Conservation (phyloP, 2,329 filamentous ascomycete species). For the Bipolaris bicolor region DNA sequence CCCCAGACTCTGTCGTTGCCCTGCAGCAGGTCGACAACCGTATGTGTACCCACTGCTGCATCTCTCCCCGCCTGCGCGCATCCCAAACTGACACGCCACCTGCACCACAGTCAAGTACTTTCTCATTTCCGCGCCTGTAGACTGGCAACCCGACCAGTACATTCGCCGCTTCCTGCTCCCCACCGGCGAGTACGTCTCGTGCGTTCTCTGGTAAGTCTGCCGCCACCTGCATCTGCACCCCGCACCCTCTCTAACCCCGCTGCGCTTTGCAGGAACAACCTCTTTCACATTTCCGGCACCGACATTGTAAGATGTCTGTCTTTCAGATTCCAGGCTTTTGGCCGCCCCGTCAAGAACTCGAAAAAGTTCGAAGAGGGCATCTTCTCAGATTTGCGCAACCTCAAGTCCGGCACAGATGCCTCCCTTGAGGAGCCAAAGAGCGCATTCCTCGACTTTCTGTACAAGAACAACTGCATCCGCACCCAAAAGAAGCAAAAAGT, state of each 20-base stretch:
- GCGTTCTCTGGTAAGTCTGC: conserved; percentile 77
- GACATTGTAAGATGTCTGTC: conserved; percentile 98
- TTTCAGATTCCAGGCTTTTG: conserved; percentile 98
- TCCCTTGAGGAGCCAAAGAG: conserved; percentile 99
- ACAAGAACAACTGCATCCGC: conserved; percentile 99
- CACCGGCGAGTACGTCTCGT: conserved; percentile 98
- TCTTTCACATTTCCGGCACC: conserved; percentile 98
- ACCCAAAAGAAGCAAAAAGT: conserved; percentile 99
- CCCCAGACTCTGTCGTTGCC: conserved; percentile 94
- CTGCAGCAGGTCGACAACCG: conserved; percentile 97
- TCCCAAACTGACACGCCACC: conserved; percentile 39
- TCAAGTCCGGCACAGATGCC: conserved; percentile 97
- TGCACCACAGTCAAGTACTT: conserved; percentile 88
- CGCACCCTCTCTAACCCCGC: conserved; percentile 33
- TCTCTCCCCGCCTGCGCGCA: conserved; percentile 22
- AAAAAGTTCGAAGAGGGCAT: conserved; percentile 99
- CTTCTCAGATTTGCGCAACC: conserved; percentile 96
- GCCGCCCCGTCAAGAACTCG: conserved; percentile 97
- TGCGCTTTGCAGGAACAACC: conserved; percentile 74
- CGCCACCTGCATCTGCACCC: not conserved
- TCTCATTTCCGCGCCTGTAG: conserved; percentile 95
- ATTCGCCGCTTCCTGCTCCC: conserved; percentile 94
- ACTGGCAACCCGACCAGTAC: conserved; percentile 96
- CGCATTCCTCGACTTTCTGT: conserved; percentile 95
- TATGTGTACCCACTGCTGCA: conserved; percentile 58